Evolutionary conservation across 345 rosid species (phyloP), one percentile per base, ranked within the genome.

Genomic region (Moringa oleifera): DNA sequence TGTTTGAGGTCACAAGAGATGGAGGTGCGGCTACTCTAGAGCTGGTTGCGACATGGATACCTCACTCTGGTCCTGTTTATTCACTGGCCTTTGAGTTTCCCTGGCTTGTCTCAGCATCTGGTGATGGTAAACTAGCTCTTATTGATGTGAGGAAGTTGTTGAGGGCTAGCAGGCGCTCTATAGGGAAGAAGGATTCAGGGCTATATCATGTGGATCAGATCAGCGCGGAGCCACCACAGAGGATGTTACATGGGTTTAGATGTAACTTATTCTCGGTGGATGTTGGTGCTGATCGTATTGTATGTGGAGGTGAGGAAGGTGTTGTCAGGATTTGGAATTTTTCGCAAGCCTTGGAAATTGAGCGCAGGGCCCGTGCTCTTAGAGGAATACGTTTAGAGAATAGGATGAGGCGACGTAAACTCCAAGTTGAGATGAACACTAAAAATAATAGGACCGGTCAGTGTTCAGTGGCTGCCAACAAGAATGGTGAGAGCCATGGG

Each of bases 31-130:
- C 68, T 57, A 66, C 69, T 41, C 62, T 74, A 45, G 53, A 71
- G 25, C 83, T 72, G 65, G 75, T 93, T 46, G 94, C 96, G 18
- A 80, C 91, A 20, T 93, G 98, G 97, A 61, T 77, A 68, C 90
- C 98, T 65, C 96, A 90, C 76, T 64, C 86, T 16, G 93, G 97
- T 56, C 84, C 97, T 50, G 87, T 93, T 7, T 53, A 83, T 66
- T 82, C 94, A 41, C 86, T 93, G 59, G 87, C 97, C 7, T 90
- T 93, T 58, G 97, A 93, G 82, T 93, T 90, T 66, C 98, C 98
- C 11, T 93, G 98, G 98, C 97, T 93, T 63, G 94, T 93, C 68
- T 87, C 97, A 25, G 89, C 96, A 63, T 86, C 97, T 19, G 73
- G 87, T 65, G 98, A 93, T 15, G 97, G 97, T 45, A 88, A 81